Percentiles rank a stretch among this genome's conserved stretches.
phyloP scores from a whole-genome alignment of 306 rosid species.

The Neltuma alba region DNA sequence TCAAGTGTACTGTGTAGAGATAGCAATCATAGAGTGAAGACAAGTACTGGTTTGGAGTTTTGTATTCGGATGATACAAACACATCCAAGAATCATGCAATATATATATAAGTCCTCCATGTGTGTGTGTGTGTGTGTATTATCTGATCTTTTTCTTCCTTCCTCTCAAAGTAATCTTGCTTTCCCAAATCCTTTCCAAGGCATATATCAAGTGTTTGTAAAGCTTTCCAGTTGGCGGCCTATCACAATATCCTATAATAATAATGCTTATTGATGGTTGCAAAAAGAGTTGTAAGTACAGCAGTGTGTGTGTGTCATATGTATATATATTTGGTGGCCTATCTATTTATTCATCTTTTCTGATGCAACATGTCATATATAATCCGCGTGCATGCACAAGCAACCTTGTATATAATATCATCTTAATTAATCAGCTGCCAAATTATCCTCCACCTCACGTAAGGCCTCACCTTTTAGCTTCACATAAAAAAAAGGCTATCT shows the following conservation, averaged over 20 bases:
- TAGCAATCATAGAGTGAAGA: not conserved
- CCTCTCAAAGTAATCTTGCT: not conserved
- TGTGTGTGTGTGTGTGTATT: no score
- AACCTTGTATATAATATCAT: not conserved
- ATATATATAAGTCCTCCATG: no score
- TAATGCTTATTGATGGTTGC: not conserved
- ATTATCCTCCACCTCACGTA: not conserved
- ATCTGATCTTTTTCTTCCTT: not conserved
- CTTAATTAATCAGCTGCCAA: not conserved
- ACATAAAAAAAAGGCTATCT: not conserved
- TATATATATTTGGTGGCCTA: not conserved
- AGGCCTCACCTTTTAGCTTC: not conserved
- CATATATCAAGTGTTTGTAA: not conserved
- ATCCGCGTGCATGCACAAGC: not conserved
- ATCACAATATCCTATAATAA: not conserved
- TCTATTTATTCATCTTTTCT: not conserved
- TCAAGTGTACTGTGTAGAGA: not conserved
- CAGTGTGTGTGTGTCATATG: no score
- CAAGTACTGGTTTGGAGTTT: not conserved
- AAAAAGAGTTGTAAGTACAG: not conserved
- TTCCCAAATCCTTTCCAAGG: not conserved
- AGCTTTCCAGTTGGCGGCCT: not conserved
- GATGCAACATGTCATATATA: not conserved
- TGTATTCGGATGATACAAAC: not conserved
- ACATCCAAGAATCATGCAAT: not conserved